These are phyloP conservation scores for Zygosaccharomyces gambellarensis DNA, from an alignment of 805 yeast genomes.

Conservation along the genomic window DNA sequence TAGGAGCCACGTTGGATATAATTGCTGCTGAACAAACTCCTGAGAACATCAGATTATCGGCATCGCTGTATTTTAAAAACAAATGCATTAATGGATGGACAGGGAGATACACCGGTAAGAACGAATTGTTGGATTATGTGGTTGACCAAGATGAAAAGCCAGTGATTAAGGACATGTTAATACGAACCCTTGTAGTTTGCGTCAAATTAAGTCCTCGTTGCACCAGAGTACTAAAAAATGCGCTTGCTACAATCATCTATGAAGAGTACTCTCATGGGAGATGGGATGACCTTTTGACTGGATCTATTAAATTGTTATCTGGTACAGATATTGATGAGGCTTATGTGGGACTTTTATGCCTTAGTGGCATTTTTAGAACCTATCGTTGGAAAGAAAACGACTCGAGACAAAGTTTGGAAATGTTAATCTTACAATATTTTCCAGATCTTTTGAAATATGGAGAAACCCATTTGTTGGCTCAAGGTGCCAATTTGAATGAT, in stretches of 20 bases:
- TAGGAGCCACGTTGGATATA: conserved; percentile 78
- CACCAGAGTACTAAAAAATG: conserved; percentile 46
- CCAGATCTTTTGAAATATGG: conserved; percentile 67
- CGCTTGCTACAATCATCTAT: conserved; percentile 47
- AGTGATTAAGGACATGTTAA: conserved; percentile 60
- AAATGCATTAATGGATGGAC: conserved; percentile 62
- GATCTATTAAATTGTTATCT: conserved; percentile 43
- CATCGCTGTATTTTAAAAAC: conserved; percentile 82
- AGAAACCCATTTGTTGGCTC: conserved; percentile 43
- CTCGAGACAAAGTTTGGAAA: conserved; percentile 49
- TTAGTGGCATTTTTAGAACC: conserved; percentile 63
- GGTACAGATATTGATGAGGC: conserved; percentile 41
- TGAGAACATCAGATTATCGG: conserved; percentile 55
- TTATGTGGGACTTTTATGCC: conserved; percentile 64
- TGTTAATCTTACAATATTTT: conserved; percentile 51
- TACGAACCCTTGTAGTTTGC: conserved; percentile 53
- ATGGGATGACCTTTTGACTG: conserved; percentile 53
- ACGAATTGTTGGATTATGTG: conserved; percentile 23
- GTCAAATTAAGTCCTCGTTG: conserved; percentile 38
- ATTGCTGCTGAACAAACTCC: conserved; percentile 50
- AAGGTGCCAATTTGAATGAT: conserved; percentile 31
- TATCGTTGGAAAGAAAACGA: conserved; percentile 68
- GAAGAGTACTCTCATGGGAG: conserved; percentile 43
- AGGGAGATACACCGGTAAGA: conserved; percentile 23
- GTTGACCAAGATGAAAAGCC: conserved; percentile 73